These are phyloP conservation scores for Xenosphaeropsis pyriputrescens DNA, from an alignment of 2,329 filamentous ascomycete genomes.

Conservation along the genomic window DNA sequence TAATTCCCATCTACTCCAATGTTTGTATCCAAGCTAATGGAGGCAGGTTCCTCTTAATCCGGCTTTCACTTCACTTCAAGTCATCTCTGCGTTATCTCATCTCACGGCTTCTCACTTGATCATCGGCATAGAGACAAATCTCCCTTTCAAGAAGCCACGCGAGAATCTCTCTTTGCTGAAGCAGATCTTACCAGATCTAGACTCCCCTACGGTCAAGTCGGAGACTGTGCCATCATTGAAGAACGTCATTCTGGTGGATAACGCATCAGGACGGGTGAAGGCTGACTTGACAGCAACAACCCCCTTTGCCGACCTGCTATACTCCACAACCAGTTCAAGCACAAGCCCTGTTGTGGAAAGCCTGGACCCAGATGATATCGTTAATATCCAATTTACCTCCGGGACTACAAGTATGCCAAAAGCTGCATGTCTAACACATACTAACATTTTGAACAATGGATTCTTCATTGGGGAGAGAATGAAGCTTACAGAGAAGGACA, in stretches of 20 bases:
- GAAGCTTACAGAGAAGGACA: constrained; percentile 59
- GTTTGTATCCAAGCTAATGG: background rate
- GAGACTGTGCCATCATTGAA: constrained; percentile 52
- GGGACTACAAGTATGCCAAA: constrained; percentile 89
- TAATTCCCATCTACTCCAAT: constrained; percentile 16
- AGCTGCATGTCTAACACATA: constrained; percentile 77
- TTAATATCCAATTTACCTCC: constrained; percentile 95
- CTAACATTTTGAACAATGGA: constrained; percentile 86
- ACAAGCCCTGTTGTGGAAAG: constrained; percentile 27
- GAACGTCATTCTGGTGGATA: constrained; percentile 66
- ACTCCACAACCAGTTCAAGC: constrained; percentile 11
- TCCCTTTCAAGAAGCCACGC: constrained; percentile 52
- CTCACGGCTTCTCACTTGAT: constrained; percentile 61
- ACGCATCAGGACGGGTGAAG: constrained; percentile 32
- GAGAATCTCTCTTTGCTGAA: constrained; percentile 42
- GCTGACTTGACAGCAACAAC: constrained; percentile 26
- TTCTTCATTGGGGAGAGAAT: constrained; percentile 72
- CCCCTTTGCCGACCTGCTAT: constrained; percentile 16
- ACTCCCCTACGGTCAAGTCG: constrained; percentile 22
- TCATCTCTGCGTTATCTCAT: constrained; percentile 64
- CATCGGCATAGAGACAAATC: constrained; percentile 75
- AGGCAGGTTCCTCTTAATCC: constrained; percentile 73
- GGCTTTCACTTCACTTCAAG: constrained; percentile 67
- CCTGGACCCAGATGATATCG: constrained; percentile 50
- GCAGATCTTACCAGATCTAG: constrained; percentile 29